Base-by-base conservation (phyloP, 805 yeast species). In the Yamadazyma nakazawae region DNA sequence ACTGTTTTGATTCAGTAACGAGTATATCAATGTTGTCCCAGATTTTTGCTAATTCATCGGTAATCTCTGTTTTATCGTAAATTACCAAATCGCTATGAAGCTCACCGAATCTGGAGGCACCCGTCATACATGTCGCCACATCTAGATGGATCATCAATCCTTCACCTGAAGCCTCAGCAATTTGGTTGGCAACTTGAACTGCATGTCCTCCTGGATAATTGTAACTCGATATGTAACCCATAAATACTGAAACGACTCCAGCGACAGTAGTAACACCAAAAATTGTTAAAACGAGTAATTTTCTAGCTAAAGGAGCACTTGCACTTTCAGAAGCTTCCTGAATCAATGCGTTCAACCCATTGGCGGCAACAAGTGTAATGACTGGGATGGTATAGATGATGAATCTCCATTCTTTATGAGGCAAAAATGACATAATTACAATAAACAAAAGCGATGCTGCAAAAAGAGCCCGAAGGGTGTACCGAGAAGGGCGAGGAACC, bases 371-470 rank as follows among this genome's bases (percentile, higher is more conserved):
- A 16, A 85, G 55, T 0, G 85, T 80, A 48, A 88, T 62, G 0
- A 84, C 71, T 0, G 97, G 97, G 3, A 85, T 67, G 0, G 82
- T 69, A 62, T 91, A 92, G 14, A 85, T 70, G 35, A 92, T 81
- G 58, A 92, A 92, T 55, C 97, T 78, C 96, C 96, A 88, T 69
- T 92, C 98, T 61, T 92, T 92, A 57, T 92, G 97, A 2, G 94
- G 90, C 63, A 87, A 94, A 43, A 84, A 62, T 0, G 97, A 89
- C 76, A 90, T 75, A 5, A 80, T 56, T 1, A 69, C 50, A n/a
- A 90, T 73, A 58, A 71, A 91, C 13, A 78, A 42, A 1, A 82
- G 36, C 0, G 85, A 67, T 1, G 88, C 70, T 14, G 77, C 49
- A 1, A 78, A 71, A 24, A 83, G 58, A 5, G 82, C 64, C 35